Conservation (phyloP, 176 grass and related monocot genomes). For the Poa annua region DNA sequence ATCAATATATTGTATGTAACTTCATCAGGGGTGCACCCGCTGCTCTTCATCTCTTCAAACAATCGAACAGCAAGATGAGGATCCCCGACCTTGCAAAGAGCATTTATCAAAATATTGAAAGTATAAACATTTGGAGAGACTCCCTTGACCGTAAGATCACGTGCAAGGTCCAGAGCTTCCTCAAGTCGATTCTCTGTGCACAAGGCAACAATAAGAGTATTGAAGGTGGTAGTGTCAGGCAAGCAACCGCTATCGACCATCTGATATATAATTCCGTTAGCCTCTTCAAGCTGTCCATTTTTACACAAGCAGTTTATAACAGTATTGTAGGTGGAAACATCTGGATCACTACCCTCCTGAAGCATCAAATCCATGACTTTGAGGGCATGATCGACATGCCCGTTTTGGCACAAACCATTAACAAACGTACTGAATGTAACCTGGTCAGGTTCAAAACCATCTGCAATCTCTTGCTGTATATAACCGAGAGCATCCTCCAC, state of each 20-base stretch:
- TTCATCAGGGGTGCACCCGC: constrained; percentile 75
- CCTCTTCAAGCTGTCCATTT: constrained; percentile 66
- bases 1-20: constrained; percentile 87
- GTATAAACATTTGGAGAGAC: constrained; percentile 82
- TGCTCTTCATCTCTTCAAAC: constrained; percentile 92
- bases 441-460: constrained; percentile 70
- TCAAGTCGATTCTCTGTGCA: constrained; percentile 73
- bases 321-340: constrained; percentile 73
- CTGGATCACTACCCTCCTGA: constrained; percentile 67
- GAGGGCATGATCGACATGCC: constrained; percentile 62
- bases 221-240: constrained; percentile 78
- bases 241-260: constrained; percentile 70
- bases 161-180: constrained; percentile 83
- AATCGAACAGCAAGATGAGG: constrained; percentile 72
- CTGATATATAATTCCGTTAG: constrained; percentile 61
- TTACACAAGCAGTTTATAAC: constrained; percentile 63
- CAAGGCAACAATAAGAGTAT: constrained; percentile 72
- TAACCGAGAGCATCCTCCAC: constrained; percentile 68
- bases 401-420: constrained; percentile 70
- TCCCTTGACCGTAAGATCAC: constrained; percentile 60
- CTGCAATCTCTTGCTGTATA: constrained; percentile 54
- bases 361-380: constrained; percentile 80
- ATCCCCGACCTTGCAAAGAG: constrained; percentile 74
- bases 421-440: constrained; percentile 67
- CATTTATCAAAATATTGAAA: constrained; percentile 84